Evolutionary conservation across 1,139 yeast species (phyloP), one percentile per base, ranked within the genome.

Genomic region (Taiozyma sp.): DNA sequence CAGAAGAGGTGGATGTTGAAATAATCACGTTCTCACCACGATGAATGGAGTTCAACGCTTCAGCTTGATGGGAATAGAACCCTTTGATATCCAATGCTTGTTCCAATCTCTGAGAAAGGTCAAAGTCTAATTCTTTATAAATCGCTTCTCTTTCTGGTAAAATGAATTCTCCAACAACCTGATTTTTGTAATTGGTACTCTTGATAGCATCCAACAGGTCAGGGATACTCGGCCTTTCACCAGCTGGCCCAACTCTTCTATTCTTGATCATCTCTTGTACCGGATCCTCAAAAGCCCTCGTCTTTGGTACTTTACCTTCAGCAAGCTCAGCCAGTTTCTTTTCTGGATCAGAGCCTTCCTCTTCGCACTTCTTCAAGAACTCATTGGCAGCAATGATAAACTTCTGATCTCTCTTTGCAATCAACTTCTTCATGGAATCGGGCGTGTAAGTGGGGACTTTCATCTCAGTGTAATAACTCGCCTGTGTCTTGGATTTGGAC

Each of bases 1-100:
- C 99, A 0, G 97, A 89, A 1, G 97, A 89, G 0, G 99, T 93
- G 0, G 97, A 82, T 0, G 99, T 95, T 22, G 96, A 85, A 1
- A 91, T 83, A 42, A 93, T 87, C 2, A 90, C 89, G 66, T 91
- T 83, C 43, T 75, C 71, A 1, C 80, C 79, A 0, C 68, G 62
- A 47, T 74, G 62, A 14, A 89, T 68, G 0, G 82, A 75, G 50
- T 80, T 76, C 7, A 93, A 66, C 0, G 97, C 97, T 47, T 79
- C 77, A 0, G 86, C 80, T 65, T 93, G 99, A 66, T 93, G 99
- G 0, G 79, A 65, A 63, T 90, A 93, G 42, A 93, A 75, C 6
- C 74, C 72, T 0, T 73, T 67, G 19, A 74, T 73, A 43, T 74
- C 75, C 47, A 85, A 69, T 2, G 81, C 77, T 16, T 71, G 65